Evolutionary conservation across 1,284 basidiomycete species (phyloP).

Genomic region (Ceratobasidium papillatum): DNA sequence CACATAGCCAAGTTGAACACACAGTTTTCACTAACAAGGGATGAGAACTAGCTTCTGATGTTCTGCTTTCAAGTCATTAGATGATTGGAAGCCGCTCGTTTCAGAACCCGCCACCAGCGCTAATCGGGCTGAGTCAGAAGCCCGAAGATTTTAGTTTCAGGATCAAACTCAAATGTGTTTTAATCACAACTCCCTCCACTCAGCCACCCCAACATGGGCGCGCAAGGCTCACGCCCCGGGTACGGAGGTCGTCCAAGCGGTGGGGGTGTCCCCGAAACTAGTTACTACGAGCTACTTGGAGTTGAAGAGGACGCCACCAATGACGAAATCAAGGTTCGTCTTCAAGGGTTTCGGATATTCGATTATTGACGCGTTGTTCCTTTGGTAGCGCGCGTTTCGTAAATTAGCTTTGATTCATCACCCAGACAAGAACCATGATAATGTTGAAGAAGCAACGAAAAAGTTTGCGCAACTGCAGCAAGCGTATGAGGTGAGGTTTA

Average conservation of each 20-base stretch:
- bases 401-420: slow-evolving; percentile 86
- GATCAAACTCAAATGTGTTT: neutral
- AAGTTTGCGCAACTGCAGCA: slow-evolving; percentile 91
- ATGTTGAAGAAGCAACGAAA: slow-evolving; percentile 86
- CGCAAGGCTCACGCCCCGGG: slow-evolving; percentile 64
- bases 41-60: too few species aligned
- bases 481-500: slow-evolving; percentile 82
- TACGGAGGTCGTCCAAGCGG: slow-evolving; percentile 52
- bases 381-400: slow-evolving; percentile 76
- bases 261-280: slow-evolving; percentile 52
- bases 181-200: neutral
- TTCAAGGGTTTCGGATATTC: neutral
- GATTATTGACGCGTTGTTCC: slow-evolving; percentile 4
- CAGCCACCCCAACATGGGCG: slow-evolving; percentile 64
- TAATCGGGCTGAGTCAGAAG: slow-evolving; percentile 10
- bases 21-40: too few species aligned
- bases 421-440: slow-evolving; percentile 86
- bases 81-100: too few species aligned
- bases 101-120: neutral
- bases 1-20: too few species aligned
- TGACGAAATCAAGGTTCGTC: slow-evolving; percentile 86
- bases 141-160: slow-evolving; percentile 1
- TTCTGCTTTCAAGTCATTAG: too few species aligned
- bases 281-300: slow-evolving; percentile 84
- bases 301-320: slow-evolving; percentile 80